Evolutionary conservation across 2,329 filamentous ascomycete genomes (phyloP).

Genomic region (Clarireedia paspali): DNA sequence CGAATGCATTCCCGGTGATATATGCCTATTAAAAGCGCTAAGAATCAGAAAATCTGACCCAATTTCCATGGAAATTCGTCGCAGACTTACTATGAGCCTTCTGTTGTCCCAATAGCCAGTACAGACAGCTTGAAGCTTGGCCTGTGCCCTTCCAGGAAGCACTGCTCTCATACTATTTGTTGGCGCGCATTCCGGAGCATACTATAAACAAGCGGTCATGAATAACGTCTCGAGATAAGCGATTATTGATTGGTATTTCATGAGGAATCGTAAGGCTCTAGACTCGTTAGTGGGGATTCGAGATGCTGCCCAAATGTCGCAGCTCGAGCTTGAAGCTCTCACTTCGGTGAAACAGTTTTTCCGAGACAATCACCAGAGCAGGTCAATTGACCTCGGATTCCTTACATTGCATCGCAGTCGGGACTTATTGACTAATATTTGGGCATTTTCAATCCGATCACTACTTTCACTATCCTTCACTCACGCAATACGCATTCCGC

Average conservation of each 20-base stretch:
- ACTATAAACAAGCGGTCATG: neutral
- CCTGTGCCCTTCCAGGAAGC: conserved; percentile 70
- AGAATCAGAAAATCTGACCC: conserved; percentile 5
- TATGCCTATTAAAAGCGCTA: conserved; percentile 54
- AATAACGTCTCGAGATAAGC: neutral
- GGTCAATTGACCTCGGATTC: too few species aligned
- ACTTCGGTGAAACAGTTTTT: conserved; percentile 4
- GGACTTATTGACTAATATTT: neutral
- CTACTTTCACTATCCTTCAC: neutral
- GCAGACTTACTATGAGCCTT: conserved; percentile 56
- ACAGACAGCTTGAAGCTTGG: conserved; percentile 69
- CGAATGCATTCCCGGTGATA: conserved; percentile 79
- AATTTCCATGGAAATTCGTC: conserved; percentile 27
- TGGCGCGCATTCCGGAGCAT: conserved; percentile 15
- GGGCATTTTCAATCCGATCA: neutral
- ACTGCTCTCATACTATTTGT: conserved; percentile 61
- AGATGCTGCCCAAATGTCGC: neutral
- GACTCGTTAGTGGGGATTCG: neutral
- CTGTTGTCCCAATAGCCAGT: conserved; percentile 65
- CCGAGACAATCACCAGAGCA: neutral
- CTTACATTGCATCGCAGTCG: too few species aligned
- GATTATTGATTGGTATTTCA: neutral
- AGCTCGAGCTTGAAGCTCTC: neutral
- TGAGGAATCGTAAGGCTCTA: neutral
- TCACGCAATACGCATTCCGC: neutral